Evolutionary conservation across 2,329 filamentous ascomycete species (phyloP).

Genomic region (Moelleriella libera): DNA sequence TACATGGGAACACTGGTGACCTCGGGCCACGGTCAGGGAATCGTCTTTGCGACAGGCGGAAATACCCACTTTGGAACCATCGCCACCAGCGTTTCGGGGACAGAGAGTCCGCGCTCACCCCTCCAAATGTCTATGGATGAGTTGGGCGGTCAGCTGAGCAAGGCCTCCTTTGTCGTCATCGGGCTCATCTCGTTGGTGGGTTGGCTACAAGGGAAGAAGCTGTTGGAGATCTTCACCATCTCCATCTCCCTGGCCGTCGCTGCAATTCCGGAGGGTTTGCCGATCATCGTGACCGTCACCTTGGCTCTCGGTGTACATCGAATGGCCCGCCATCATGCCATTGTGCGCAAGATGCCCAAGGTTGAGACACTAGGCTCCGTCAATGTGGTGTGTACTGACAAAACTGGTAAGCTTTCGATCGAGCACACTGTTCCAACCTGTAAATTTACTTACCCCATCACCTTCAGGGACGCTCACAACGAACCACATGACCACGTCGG

Average conservation of each 20-base stretch:
- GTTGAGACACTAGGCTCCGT: slow-evolving; percentile 97
- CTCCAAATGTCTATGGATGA: slow-evolving; percentile 94
- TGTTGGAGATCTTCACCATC: slow-evolving; percentile 94
- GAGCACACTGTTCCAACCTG: not conserved
- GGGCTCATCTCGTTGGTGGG: slow-evolving; percentile 85
- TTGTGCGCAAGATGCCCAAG: slow-evolving; percentile 88
- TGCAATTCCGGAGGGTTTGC: slow-evolving; percentile 87
- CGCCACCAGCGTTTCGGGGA: slow-evolving; percentile 83
- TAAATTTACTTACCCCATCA: not conserved
- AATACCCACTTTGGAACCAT: slow-evolving; percentile 95
- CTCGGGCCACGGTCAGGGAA: slow-evolving; percentile 86
- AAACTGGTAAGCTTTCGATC: slow-evolving; percentile 49
- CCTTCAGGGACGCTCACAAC: slow-evolving; percentile 69
- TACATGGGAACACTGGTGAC: slow-evolving; percentile 97
- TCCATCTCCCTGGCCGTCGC: slow-evolving; percentile 93
- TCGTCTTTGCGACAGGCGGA: slow-evolving; percentile 92
- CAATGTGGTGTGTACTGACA: slow-evolving; percentile 98
- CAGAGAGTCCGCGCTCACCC: slow-evolving; percentile 87
- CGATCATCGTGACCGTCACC: slow-evolving; percentile 96
- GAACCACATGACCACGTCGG: slow-evolving; percentile 96
- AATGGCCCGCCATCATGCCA: slow-evolving; percentile 91
- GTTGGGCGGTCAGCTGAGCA: slow-evolving; percentile 90
- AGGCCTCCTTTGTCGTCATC: slow-evolving; percentile 91
- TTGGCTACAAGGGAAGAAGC: slow-evolving; percentile 73
- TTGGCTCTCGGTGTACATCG: slow-evolving; percentile 86